Base-by-base conservation (phyloP, 768 basidiomycete genomes). In the Astraeus odoratus region DNA sequence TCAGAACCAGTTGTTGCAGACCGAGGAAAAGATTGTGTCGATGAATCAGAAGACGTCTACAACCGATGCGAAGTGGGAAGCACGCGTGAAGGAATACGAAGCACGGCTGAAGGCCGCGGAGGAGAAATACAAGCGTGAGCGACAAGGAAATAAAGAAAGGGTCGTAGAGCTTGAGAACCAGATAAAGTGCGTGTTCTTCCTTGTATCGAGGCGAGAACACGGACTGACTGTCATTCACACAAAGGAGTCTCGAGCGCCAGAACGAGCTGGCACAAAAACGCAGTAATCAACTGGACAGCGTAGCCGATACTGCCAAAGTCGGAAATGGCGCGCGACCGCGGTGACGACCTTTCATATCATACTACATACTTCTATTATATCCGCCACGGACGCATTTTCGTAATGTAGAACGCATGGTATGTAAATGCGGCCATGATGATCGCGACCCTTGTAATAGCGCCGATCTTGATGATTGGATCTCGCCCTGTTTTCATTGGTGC, bases 71-170 rank as follows among this genome's bases (percentile, higher is more conserved):
- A 95, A 94, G 64, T 98, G 94, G 92, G 93, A 94, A 57, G 89
- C 85, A 0, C 73, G 94, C n/a, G 88, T 98, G 36, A 85, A 83
- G 63, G 94, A 98, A 65, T 93, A 94, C 56, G 91, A 96, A 66
- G 60, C 77, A 12, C 68, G 87, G 15, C 58, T 93, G 50, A 83
- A 81, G 61, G 80, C 81, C 0, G 89, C 89, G 0, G 90, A 92
- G 57, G 94, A 98, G 71, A 83, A 81, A 59, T 81, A 91, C 52
- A 97, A 97, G 74, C 74, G 90, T 44, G 93, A 95, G 70, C 72
- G 88, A 48, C 94, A 97, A 57, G 96, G 95, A 3, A 78, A 83
- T 35, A 99, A 97, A 67, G 95, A 98, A 66, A 68, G 88, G 18
- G 69, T 86, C 1, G 54, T 63, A 9, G 86, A 91, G 64, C 67